These are phyloP conservation scores for Pleurotus platypus DNA, from an alignment of 768 basidiomycete genomes.

Conservation along the genomic window DNA sequence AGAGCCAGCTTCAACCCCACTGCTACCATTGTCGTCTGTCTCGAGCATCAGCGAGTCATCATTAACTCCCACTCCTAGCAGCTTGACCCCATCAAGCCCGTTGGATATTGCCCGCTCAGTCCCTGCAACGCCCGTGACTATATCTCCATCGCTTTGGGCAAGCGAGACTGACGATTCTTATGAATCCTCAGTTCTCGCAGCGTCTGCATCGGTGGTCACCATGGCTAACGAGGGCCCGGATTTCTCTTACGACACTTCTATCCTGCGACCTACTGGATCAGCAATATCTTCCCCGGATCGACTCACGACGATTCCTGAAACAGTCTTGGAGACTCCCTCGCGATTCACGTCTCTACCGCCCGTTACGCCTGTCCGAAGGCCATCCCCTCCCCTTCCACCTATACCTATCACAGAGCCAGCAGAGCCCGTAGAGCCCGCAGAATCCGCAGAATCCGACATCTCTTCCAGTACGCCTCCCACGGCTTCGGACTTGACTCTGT, in stretches of 20 bases:
- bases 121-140: slow-evolving; percentile 4
- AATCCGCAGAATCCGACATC: neutral
- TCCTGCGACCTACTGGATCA: slow-evolving; percentile 61
- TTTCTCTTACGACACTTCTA: slow-evolving; percentile 69
- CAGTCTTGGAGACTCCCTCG: slow-evolving; percentile 29
- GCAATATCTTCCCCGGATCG: slow-evolving; percentile 36
- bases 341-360: slow-evolving; percentile 29
- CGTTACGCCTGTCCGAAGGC: slow-evolving; percentile 25
- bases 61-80: slow-evolving; percentile 34
- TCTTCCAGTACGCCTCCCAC: slow-evolving; percentile 1
- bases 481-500: slow-evolving; percentile 2
- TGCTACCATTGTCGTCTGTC: slow-evolving; percentile 22
- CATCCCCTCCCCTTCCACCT: slow-evolving; percentile 2
- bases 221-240: slow-evolving; percentile 58
- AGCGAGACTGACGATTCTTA: slow-evolving; percentile 66
- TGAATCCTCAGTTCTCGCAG: slow-evolving; percentile 70
- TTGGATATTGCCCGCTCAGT: neutral
- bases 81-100: slow-evolving; percentile 14
- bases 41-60: slow-evolving; percentile 36
- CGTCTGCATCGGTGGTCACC: slow-evolving; percentile 62
- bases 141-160: slow-evolving; percentile 46
- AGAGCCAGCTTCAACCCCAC: slow-evolving; percentile 24
- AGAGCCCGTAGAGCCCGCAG: too few species aligned
- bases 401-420: neutral
- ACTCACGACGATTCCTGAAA: slow-evolving; percentile 42